A percentile compares a stretch with the other conserved stretches of the same genome.
Conservation (phyloP, 441 rosid species). For the Omphalea diandra region DNA sequence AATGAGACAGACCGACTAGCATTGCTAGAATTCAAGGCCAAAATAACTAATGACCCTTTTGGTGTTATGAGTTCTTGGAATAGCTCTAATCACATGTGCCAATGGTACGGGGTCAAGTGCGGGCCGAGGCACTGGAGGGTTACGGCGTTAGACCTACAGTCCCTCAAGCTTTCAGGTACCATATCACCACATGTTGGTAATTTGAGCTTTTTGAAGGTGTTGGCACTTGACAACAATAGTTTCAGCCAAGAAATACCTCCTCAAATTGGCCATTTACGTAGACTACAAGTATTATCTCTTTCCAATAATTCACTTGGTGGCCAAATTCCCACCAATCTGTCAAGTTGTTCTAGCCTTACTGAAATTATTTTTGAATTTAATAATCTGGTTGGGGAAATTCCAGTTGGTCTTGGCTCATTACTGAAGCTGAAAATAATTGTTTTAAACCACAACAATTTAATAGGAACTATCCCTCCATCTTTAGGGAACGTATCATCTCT, state of each 20-base stretch:
- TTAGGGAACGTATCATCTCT: background rate
- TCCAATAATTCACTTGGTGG: background rate
- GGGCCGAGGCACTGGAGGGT: background rate
- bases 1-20: background rate
- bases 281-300: background rate
- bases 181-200: background rate
- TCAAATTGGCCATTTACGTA: background rate
- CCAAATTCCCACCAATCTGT: background rate
- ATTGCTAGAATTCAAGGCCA: background rate
- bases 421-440: background rate
- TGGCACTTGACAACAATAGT: background rate
- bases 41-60: background rate
- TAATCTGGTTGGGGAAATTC: background rate
- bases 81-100: background rate
- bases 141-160: background rate
- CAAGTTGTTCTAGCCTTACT: background rate
- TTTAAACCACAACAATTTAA: background rate
- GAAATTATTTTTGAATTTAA: background rate
- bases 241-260: background rate
- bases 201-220: background rate
- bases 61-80: background rate
- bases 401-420: background rate
- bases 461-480: background rate
- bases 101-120: background rate
- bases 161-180: background rate